phyloP scores from a whole-genome alignment of 768 basidiomycete genomes.

The Leucogyrophana mollusca region DNA sequence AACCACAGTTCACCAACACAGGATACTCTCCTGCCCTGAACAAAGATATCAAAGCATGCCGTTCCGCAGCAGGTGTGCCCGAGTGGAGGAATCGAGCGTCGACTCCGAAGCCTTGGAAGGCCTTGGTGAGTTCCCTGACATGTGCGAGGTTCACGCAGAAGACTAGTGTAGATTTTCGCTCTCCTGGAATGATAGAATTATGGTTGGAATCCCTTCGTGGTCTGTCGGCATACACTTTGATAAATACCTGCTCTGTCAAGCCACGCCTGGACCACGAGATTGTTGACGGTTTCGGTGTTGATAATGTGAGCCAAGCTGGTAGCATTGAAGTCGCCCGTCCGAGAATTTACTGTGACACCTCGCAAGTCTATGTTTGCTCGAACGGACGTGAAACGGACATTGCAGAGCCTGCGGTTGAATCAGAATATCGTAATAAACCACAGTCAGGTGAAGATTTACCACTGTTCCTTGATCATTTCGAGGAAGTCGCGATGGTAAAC shows the following conservation, averaged over 20 bases:
- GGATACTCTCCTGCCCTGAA: conserved; percentile 79
- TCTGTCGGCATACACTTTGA: conserved; percentile 1
- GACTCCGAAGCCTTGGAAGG: conserved; percentile 72
- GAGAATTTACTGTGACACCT: conserved; percentile 61
- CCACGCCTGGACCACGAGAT: conserved; percentile 80
- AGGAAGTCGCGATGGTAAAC: conserved; percentile 91
- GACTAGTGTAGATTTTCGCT: conserved; percentile 84
- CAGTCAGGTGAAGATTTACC: conserved; percentile 41
- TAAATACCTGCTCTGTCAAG: conserved; percentile 76
- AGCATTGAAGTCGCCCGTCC: conserved; percentile 80
- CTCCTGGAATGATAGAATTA: conserved; percentile 30
- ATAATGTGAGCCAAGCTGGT: conserved; percentile 77
- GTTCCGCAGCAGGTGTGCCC: conserved; percentile 60
- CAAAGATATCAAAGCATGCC: conserved; percentile 57
- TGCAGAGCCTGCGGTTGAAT: conserved; percentile 62
- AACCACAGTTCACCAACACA: conserved; percentile 88
- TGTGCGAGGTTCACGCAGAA: conserved; percentile 89
- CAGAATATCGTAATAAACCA: neutral
- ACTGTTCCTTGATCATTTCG: conserved; percentile 91
- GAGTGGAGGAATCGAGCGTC: conserved; percentile 84
- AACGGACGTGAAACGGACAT: conserved; percentile 83
- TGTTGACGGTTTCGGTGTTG: conserved; percentile 77
- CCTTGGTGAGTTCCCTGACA: conserved; percentile 67
- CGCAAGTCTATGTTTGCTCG: conserved; percentile 70
- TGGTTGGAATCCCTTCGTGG: conserved; percentile 4